Percentiles rank a stretch among this genome's conserved stretches.
phyloP scores from a whole-genome alignment of 2,329 filamentous ascomycete species.

The Phyllosticta citribraziliensis region DNA sequence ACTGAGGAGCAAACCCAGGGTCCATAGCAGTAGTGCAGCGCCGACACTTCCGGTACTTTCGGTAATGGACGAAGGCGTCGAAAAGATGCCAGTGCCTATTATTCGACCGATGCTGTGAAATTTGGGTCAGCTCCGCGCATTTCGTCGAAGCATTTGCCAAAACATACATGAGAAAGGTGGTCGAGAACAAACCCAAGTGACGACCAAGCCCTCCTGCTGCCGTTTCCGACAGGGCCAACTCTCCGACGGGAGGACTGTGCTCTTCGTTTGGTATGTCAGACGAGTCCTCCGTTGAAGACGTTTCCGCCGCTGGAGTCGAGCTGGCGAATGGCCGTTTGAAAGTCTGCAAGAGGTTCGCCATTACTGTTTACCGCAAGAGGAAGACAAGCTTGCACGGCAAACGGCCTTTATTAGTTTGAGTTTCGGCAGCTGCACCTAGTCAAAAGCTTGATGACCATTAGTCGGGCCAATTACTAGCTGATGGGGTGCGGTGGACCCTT shows the following conservation, averaged over 20 bases:
- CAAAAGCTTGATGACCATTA: neutral
- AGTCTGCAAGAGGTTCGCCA: neutral
- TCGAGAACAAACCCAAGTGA: constrained; percentile 8
- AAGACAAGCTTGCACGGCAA: neutral
- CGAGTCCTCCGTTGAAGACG: neutral
- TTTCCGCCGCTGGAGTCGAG: neutral
- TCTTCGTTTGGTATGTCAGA: neutral
- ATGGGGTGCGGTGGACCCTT: neutral
- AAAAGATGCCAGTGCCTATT: constrained; percentile 63
- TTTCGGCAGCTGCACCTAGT: neutral
- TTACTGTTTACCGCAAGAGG: neutral
- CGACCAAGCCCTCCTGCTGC: constrained; percentile 5
- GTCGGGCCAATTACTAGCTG: neutral
- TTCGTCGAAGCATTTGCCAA: neutral
- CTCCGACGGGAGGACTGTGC: neutral
- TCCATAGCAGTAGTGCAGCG: constrained; percentile 52
- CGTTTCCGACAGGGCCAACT: neutral
- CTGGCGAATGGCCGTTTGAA: neutral
- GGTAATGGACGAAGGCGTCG: constrained; percentile 59
- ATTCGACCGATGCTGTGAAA: constrained; percentile 35
- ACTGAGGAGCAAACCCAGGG: constrained; percentile 51
- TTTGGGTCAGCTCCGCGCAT: neutral
- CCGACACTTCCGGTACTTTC: constrained; percentile 57
- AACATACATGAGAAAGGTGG: constrained; percentile 6
- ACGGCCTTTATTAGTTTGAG: neutral